Conservation (phyloP, 169 alveolate species). For the Cyclospora cayetanensis region DNA sequence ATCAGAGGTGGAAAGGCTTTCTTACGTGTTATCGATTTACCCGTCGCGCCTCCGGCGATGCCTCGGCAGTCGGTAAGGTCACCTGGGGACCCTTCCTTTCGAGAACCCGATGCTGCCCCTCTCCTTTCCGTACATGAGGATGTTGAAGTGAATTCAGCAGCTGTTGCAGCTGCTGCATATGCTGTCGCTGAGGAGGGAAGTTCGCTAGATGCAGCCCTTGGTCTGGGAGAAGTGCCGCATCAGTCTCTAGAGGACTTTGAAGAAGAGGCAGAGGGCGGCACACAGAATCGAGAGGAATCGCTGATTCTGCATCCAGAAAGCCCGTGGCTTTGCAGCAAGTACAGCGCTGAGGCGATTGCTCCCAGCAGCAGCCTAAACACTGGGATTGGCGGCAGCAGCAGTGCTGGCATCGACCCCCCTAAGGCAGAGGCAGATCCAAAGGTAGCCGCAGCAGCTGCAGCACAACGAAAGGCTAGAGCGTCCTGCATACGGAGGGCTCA, state of each 20-base stretch:
- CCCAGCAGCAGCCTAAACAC: neutral
- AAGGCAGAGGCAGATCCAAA: neutral
- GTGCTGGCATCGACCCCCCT: neutral
- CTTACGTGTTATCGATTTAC: too few species aligned
- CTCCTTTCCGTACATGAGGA: too few species aligned
- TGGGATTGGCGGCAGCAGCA: constrained; percentile 11
- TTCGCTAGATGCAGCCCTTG: constrained; percentile 18
- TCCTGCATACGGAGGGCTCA: constrained; percentile 3
- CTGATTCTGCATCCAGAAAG: neutral
- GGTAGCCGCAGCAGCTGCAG: constrained; percentile 25
- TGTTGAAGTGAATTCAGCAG: neutral
- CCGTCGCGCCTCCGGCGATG: too few species aligned
- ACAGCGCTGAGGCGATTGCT: neutral
- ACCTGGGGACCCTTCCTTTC: too few species aligned
- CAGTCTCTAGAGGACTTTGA: neutral
- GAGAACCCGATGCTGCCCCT: too few species aligned
- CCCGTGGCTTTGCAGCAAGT: neutral
- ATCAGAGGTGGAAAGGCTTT: too few species aligned
- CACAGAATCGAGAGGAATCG: neutral
- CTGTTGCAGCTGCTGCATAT: constrained; percentile 1
- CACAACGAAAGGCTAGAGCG: constrained; percentile 21
- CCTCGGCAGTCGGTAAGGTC: too few species aligned
- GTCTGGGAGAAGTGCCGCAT: neutral
- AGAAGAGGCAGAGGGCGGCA: neutral
- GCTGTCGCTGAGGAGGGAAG: neutral